Evolutionary conservation across 176 grass and related monocot genomes (phyloP), one percentile per base, ranked within the genome.

Genomic region (Triticum monococcum): DNA sequence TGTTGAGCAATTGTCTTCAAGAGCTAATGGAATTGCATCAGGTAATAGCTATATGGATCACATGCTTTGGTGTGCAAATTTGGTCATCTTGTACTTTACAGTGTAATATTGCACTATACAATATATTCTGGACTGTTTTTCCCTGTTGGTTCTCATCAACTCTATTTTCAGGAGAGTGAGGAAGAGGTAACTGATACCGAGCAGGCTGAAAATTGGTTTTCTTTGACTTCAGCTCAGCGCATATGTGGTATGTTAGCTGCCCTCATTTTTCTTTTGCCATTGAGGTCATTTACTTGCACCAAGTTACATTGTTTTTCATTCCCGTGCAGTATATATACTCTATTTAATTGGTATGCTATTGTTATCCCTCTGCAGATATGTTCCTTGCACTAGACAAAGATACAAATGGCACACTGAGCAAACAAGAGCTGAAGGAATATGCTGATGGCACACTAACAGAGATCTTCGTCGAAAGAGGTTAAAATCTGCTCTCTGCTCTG

Each of bases 121-220:
- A 52, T 76, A 56, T 63, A 28, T 50, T 78, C 40, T 70, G 30
- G 20, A 84, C 60, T 22, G 54, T 54, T 0, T 0, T 70, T 23
- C 20, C 80, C 28, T 35, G 56, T 38, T 86, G 12, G 80, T 80
- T 83, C 50, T 26, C 12, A 77, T 86, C 24, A 64, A 65, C 37
- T 38, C n/a, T 80, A 85, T 90, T 86, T 88, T 64, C 70, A 99
- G 97, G 97, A 99, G 89, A 99, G 88, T 2, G 97, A 99, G 73
- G 97, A 99, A 89, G 97, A 99, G 68, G 89, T 96, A 80, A 94
- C 94, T 60, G 97, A 99, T 76, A 94, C 94, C 1, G 97, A 99
- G 81, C 97, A 99, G 88, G 94, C 92, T 72, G 97, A 99, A 90
- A 99, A 99, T 85, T 99, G 97, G 97, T 96, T 99, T 86, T 99